phyloP scores from a whole-genome alignment of 2,329 filamentous ascomycete genomes.

The Botrytis aclada region DNA sequence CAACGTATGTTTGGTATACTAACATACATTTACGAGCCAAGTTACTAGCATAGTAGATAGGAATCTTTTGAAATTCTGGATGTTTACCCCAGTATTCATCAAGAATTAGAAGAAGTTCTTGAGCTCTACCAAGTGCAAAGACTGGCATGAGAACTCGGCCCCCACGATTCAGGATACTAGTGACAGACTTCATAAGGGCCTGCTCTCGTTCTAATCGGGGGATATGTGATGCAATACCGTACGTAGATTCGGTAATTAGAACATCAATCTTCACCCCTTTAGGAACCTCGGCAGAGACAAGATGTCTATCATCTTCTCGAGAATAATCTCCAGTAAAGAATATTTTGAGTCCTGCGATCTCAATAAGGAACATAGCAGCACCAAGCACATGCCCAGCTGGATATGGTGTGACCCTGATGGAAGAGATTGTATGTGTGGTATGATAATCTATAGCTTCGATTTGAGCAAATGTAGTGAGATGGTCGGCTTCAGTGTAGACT shows the following conservation, averaged over 20 bases:
- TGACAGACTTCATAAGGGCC: conserved; percentile 93
- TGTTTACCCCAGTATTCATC: conserved; percentile 97
- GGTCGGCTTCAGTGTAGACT: conserved; percentile 93
- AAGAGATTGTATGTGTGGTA: conserved; percentile 95
- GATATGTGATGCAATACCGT: conserved; percentile 90
- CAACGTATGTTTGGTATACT: conserved; percentile 96
- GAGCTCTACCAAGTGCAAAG: conserved; percentile 88
- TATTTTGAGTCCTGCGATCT: conserved; percentile 94
- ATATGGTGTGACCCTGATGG: conserved; percentile 94
- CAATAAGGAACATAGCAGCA: conserved; percentile 96
- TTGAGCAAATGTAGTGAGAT: conserved; percentile 85
- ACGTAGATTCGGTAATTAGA: conserved; percentile 95
- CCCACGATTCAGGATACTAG: conserved; percentile 82
- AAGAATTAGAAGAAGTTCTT: conserved; percentile 89
- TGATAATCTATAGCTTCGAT: conserved; percentile 99
- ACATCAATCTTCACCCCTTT: conserved; percentile 89
- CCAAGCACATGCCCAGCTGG: conserved; percentile 97
- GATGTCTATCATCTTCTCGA: conserved; percentile 88
- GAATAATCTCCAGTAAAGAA: conserved; percentile 98
- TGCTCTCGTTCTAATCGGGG: conserved; percentile 88
- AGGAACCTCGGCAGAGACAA: conserved; percentile 90
- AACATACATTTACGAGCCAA: conserved; percentile 96
- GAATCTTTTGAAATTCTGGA: conserved; percentile 79
- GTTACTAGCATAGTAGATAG: conserved; percentile 97
- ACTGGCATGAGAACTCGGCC: conserved; percentile 93